Conservation (phyloP, 352 stramenopile species). For the Phytophthora kernoviae region DNA sequence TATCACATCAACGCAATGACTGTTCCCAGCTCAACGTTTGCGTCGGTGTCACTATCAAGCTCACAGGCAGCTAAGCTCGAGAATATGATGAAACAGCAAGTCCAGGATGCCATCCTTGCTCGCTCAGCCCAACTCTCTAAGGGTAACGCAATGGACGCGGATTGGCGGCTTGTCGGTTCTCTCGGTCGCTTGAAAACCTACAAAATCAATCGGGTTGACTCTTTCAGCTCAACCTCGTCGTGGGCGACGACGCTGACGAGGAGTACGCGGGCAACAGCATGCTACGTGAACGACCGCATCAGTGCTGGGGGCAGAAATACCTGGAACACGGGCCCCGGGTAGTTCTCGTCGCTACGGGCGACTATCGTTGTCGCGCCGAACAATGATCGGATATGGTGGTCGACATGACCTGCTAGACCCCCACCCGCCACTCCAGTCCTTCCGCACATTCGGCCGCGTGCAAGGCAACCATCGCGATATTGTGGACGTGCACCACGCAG, state of each 20-base stretch:
- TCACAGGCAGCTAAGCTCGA: slow-evolving; percentile 37
- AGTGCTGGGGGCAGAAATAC: slow-evolving; percentile 5
- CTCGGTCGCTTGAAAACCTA: slow-evolving; percentile 49
- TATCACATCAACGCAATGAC: slow-evolving; percentile 7
- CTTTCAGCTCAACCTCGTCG: slow-evolving; percentile 23
- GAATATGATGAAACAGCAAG: slow-evolving; percentile 45
- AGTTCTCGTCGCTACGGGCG: slow-evolving; percentile 13
- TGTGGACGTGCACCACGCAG: slow-evolving; percentile 40
- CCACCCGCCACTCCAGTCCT: slow-evolving; percentile 36
- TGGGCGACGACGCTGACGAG: slow-evolving; percentile 29
- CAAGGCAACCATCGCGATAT: slow-evolving; percentile 62
- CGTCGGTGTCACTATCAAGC: slow-evolving; percentile 32
- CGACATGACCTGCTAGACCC: slow-evolving; percentile 16
- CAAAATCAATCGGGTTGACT: slow-evolving; percentile 39
- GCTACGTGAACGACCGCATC: slow-evolving; percentile 22
- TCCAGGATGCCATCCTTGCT: slow-evolving; percentile 47
- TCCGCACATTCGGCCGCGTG: slow-evolving; percentile 49
- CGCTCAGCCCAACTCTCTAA: slow-evolving; percentile 22
- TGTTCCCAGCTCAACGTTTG: slow-evolving; percentile 18
- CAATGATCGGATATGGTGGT: slow-evolving; percentile 8
- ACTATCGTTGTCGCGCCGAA: slow-evolving; percentile 13
- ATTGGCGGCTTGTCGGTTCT: slow-evolving; percentile 44
- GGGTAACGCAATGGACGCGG: slow-evolving; percentile 33
- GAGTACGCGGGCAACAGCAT: slow-evolving; percentile 12
- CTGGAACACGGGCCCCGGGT: slow-evolving; percentile 12